Base-by-base conservation (phyloP, 1,139 yeast genomes). In the Arxiozyma heterogenica region DNA sequence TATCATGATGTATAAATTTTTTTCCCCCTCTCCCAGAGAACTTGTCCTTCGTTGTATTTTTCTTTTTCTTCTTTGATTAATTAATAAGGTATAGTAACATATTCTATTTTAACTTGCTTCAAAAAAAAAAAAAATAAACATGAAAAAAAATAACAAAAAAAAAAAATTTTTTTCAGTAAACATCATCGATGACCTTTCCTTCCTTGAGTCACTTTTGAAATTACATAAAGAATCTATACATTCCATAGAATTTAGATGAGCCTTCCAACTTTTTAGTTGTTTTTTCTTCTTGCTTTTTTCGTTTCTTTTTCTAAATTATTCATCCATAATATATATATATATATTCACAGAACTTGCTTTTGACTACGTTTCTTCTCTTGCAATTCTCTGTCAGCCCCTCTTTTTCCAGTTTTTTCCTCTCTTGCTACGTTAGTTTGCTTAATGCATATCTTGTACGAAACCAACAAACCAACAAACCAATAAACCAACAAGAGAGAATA, bases 401-500 rank as follows among this genome's bases (percentile, higher is more conserved):
- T n/a, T n/a, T n/a, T n/a, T n/a, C n/a, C n/a, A n/a, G n/a, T n/a
- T n/a, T n/a, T n/a, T n/a, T n/a, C n/a, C n/a, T n/a, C n/a, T n/a
- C n/a, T n/a, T n/a, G n/a, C n/a, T n/a, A n/a, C n/a, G n/a, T n/a
- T n/a, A n/a, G n/a, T n/a, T n/a, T n/a, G n/a, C n/a, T n/a, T n/a
- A n/a, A n/a, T n/a, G n/a, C n/a, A n/a, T 8, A 27, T 6, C 5
- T 7, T 7, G 30, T 27, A 23, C 47, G 55, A 49, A n/a, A 47
- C 30, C 47, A 42, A 41, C 44, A 34, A 7, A 51, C 30, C 20
- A 21, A 44, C 38, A 25, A 25, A 47, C 27, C 50, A 46, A 60
- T 18, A 6, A 27, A 27, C 30, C 30, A 27, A 34, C 39, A 34
- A 3, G 15, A 12, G 8, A 34, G 15, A 34, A 34, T 11, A 34